Percentiles rank a stretch among this genome's conserved stretches.
These are phyloP conservation scores for Salix viminalis DNA, from an alignment of 345 rosid genomes.

Conservation along the genomic window DNA sequence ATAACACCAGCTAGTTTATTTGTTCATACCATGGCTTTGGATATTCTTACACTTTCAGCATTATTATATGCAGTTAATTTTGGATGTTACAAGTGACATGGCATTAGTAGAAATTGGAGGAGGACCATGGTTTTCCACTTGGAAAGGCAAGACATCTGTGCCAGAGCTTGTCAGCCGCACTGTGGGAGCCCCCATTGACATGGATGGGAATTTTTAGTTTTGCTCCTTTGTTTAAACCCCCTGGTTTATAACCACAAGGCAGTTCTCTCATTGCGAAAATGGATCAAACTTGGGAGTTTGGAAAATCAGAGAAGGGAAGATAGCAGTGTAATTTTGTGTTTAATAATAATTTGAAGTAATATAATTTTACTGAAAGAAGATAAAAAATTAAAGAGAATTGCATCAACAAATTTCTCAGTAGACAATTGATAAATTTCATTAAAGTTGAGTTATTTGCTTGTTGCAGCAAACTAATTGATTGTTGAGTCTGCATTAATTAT, in stretches of 20 bases:
- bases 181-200: slow-evolving; percentile 55
- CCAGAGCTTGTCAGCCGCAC: slow-evolving; percentile 57
- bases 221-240: slow-evolving; percentile 70
- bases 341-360: too few species aligned
- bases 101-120: slow-evolving; percentile 93
- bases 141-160: slow-evolving; percentile 68
- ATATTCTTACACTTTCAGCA: not conserved
- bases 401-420: too few species aligned
- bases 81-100: slow-evolving; percentile 76
- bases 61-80: slow-evolving; percentile 43
- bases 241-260: slow-evolving; percentile 52
- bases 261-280: not conserved
- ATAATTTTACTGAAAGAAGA: too few species aligned
- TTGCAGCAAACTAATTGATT: rapidly evolving
- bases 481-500: rapidly evolving
- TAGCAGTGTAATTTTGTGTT: too few species aligned
- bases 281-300: not conserved
- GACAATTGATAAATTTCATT: too few species aligned
- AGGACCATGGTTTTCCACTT: slow-evolving; percentile 90
- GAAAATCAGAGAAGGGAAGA: too few species aligned
- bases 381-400: too few species aligned
- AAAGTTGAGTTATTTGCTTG: rapidly evolving
- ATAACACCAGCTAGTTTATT: not conserved
- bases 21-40: not conserved
- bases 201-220: slow-evolving; percentile 45